Base-by-base conservation (phyloP, 2,329 filamentous ascomycete genomes). In the Cladophialophora immunda region DNA sequence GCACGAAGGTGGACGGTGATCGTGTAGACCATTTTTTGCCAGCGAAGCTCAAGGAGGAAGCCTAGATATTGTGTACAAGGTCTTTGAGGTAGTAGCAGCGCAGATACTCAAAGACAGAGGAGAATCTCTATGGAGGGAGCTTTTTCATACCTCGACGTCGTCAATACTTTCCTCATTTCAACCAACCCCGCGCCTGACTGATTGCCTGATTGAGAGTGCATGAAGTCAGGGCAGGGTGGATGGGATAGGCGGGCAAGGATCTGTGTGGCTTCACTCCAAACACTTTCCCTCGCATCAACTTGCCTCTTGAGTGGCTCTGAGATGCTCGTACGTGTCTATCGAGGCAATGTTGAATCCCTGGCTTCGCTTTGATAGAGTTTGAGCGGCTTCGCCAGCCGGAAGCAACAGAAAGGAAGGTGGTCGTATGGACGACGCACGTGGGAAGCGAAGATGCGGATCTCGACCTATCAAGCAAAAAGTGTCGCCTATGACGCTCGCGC, bases 1-100 rank as follows among this genome's bases (percentile, higher is more conserved):
- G 90, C 89, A 80, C 89, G 87, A 69, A 92, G 84, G 74, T 80
- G 72, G 36, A 72, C 70, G 30, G 68, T 68, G 13, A 74, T 67
- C 17, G 72, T 74, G 64, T 73, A 73, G 32, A 73, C 71, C 71
- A 73, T 73, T 9, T 62, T 62, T 67, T 38, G 29, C 3, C 34
- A 6, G 30, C 27, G 47, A 30, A 8, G 32, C 30, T 62, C 53
- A 22, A 53, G 45, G n/a, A 19, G 30, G 19, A 32, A 19, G 13
- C n/a, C n/a, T n/a, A n/a, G n/a, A n/a, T n/a, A n/a, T n/a, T n/a
- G n/a, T n/a, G n/a, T n/a, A n/a, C n/a, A 17, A 52, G 25, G 45
- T 36, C 7, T n/a, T 54, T 25, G 25, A 17, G 25, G 19, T 15
- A 7, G 53, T 11, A 56, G n/a, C 27, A 30, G 53, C 8, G 29